Conservation (phyloP, 2,329 filamentous ascomycete genomes). For the Fusarium drepaniforme region DNA sequence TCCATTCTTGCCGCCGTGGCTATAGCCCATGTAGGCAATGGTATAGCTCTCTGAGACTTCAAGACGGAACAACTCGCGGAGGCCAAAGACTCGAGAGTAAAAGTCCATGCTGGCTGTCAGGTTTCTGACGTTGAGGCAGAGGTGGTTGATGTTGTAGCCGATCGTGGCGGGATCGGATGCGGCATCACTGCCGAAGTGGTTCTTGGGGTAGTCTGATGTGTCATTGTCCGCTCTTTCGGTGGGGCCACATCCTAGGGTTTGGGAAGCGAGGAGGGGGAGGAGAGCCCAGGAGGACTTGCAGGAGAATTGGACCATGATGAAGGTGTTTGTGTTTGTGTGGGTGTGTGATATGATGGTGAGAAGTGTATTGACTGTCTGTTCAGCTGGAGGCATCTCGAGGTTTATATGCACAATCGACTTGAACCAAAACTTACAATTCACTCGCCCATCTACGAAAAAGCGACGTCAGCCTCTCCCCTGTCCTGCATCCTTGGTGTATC, state of each 20-base stretch:
- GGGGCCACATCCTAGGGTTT: background rate
- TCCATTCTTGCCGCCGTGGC: conserved; percentile 52
- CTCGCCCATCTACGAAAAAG: background rate
- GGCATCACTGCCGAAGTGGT: conserved; percentile 32
- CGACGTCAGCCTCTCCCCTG: background rate
- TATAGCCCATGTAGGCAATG: conserved; percentile 52
- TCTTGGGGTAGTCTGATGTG: conserved; percentile 6
- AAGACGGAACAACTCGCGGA: conserved; percentile 50
- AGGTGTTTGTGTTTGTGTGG: background rate
- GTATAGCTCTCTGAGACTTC: conserved; percentile 44
- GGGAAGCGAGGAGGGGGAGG: background rate
- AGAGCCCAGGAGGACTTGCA: background rate
- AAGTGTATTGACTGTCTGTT: too few relatives aligned
- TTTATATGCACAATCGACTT: background rate
- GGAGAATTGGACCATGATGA: background rate
- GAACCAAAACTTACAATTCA: background rate
- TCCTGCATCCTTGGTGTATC: background rate
- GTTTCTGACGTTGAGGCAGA: conserved; percentile 48
- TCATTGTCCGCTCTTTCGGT: background rate
- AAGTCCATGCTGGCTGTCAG: conserved; percentile 47
- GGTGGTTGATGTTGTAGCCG: conserved; percentile 52
- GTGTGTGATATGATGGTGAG: too few relatives aligned
- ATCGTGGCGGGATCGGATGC: conserved; percentile 46
- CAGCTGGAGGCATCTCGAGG: background rate
- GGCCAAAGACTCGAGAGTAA: conserved; percentile 50